Conservation (phyloP, 106 monocot genomes). For the Phalaenopsis aphrodite region DNA sequence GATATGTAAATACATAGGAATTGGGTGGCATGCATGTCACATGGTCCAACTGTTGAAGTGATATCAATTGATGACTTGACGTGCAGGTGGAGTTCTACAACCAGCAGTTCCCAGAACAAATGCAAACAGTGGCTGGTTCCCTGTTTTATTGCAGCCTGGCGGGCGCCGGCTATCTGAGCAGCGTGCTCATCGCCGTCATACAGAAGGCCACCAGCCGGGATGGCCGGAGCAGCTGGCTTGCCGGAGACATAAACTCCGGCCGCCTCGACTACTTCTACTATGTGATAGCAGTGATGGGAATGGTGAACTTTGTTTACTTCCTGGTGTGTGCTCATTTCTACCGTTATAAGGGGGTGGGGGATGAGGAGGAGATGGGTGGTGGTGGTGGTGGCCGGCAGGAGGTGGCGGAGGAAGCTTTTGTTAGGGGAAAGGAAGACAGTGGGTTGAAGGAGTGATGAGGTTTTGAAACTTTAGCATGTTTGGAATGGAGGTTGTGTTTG, state of each 20-base stretch:
- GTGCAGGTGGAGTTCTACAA: conserved; percentile 60
- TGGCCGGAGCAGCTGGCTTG: conserved; percentile 24
- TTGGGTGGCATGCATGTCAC: too few species aligned
- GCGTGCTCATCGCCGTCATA: conserved; percentile 27
- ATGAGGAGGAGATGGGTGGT: background rate
- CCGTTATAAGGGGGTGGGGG: conserved; percentile 43
- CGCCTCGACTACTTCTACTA: conserved; percentile 67
- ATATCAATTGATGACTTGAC: background rate
- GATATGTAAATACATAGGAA: too few species aligned
- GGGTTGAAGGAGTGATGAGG: background rate
- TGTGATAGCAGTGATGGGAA: conserved; percentile 33
- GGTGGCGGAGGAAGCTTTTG: conserved; percentile 4
- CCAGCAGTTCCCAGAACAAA: conserved; percentile 66
- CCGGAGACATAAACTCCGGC: conserved; percentile 40
- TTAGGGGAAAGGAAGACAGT: background rate
- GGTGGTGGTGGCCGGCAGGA: background rate
- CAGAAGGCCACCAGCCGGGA: conserved; percentile 20
- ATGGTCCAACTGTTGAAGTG: background rate
- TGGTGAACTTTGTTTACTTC: conserved; percentile 41
- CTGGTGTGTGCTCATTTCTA: conserved; percentile 55
- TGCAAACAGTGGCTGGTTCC: conserved; percentile 51
- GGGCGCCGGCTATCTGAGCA: conserved; percentile 42
- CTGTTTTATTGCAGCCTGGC: conserved; percentile 57
- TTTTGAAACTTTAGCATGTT: background rate
- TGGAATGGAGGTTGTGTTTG: background rate